Percentiles rank a stretch among this genome's conserved stretches.
These are phyloP conservation scores for Neurospora sp. DNA, from an alignment of 2,329 filamentous ascomycete species.

Conservation along the genomic window DNA sequence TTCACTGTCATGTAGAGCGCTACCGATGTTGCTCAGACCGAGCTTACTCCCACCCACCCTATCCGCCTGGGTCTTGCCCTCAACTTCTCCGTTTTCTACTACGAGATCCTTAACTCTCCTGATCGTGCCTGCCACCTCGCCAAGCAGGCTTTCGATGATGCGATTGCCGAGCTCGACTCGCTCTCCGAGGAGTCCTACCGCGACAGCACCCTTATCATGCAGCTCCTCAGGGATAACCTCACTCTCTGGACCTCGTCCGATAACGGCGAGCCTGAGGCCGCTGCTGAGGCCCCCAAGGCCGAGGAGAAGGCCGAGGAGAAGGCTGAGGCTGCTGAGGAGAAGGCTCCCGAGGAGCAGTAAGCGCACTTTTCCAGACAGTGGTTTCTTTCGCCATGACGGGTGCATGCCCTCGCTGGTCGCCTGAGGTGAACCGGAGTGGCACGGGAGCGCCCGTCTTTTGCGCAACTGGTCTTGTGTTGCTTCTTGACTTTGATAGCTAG, in stretches of 20 bases:
- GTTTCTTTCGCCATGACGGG: slow-evolving; percentile 6
- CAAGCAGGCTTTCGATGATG: slow-evolving; percentile 98
- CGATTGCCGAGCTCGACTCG: slow-evolving; percentile 96
- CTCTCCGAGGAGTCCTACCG: slow-evolving; percentile 97
- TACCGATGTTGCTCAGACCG: slow-evolving; percentile 95
- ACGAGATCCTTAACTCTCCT: slow-evolving; percentile 97
- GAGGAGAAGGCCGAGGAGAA: slow-evolving; percentile 44
- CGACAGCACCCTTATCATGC: slow-evolving; percentile 99
- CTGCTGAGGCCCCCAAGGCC: slow-evolving; percentile 49
- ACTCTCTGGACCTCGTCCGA: slow-evolving; percentile 97
- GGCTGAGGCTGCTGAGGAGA: slow-evolving; percentile 29
- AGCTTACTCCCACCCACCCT: slow-evolving; percentile 93
- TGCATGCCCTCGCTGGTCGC: slow-evolving; percentile 4
- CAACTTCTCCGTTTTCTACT: slow-evolving; percentile 99
- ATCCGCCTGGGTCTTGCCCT: slow-evolving; percentile 95
- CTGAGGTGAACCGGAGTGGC: slow-evolving; percentile 1
- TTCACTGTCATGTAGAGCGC: slow-evolving; percentile 55
- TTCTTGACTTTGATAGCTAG: slow-evolving; percentile 4
- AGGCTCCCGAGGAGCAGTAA: slow-evolving; percentile 49
- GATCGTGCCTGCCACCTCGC: slow-evolving; percentile 96
- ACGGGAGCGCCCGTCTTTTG: slow-evolving; percentile 4
- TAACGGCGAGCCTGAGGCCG: slow-evolving; percentile 64
- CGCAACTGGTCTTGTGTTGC: slow-evolving; percentile 6
- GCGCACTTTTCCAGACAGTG: slow-evolving; percentile 1
- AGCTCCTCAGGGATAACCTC: slow-evolving; percentile 94